phyloP scores from a whole-genome alignment of 306 rosid genomes.

The Hippophae gyantsensis region DNA sequence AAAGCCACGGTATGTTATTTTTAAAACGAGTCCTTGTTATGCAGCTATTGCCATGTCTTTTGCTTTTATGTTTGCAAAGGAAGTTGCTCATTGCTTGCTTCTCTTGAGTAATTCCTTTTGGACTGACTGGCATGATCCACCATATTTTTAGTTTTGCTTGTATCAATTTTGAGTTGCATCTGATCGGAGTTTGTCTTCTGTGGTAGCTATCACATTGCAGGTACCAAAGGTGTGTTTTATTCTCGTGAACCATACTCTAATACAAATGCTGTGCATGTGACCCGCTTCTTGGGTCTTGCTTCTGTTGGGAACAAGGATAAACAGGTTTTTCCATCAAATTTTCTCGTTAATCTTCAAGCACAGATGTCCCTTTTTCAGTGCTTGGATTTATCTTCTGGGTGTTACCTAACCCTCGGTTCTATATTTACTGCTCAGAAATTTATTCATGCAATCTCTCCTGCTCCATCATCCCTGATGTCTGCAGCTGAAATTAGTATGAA shows the following conservation, averaged over 20 bases:
- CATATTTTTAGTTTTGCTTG: neutral
- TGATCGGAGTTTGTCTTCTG: slow-evolving; percentile 22
- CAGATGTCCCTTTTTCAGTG: neutral
- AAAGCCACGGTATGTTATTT: slow-evolving; percentile 69
- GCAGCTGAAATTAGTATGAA: slow-evolving; percentile 62
- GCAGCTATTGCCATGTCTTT: neutral
- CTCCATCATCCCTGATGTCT: slow-evolving; percentile 81
- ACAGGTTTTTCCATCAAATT: slow-evolving; percentile 45
- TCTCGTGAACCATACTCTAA: slow-evolving; percentile 90
- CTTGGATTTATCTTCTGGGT: slow-evolving; percentile 17
- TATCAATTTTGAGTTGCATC: slow-evolving; percentile 2
- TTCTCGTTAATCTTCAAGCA: neutral
- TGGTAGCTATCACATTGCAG: slow-evolving; percentile 88
- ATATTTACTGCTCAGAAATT: slow-evolving; percentile 61
- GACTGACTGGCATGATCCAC: neutral
- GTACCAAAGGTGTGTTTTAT: slow-evolving; percentile 68
- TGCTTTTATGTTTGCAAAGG: neutral
- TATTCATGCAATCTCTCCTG: slow-evolving; percentile 92
- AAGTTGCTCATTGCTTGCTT: neutral
- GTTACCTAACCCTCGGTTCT: slow-evolving; percentile 16
- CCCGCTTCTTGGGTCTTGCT: slow-evolving; percentile 95
- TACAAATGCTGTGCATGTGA: slow-evolving; percentile 73
- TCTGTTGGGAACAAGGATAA: slow-evolving; percentile 87
- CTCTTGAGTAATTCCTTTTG: neutral
- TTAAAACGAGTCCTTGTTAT: slow-evolving; percentile 6